Evolutionary conservation across 2,329 filamentous ascomycete genomes (phyloP).

Genomic region (Pseudogymnoascus sp.): DNA sequence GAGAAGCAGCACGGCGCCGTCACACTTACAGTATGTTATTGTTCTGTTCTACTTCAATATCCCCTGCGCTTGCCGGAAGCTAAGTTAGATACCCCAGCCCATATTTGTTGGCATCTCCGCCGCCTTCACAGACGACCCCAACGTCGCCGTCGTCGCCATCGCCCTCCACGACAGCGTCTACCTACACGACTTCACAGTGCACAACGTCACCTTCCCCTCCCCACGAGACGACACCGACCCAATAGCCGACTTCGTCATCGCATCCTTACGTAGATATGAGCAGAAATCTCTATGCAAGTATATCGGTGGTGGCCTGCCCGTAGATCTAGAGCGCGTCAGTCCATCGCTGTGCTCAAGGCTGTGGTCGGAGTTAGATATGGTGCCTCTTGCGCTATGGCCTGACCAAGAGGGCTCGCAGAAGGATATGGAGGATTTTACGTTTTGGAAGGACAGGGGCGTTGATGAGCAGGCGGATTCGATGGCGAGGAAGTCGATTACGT

Average conservation of each 20-base stretch:
- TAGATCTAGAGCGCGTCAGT: constrained; percentile 49
- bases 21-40: background rate
- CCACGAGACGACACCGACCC: constrained; percentile 34
- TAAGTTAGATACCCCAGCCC: constrained; percentile 31
- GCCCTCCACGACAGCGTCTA: constrained; percentile 69
- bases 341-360: constrained; percentile 61
- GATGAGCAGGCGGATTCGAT: constrained; percentile 79
- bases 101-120: constrained; percentile 57
- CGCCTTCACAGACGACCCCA: constrained; percentile 39
- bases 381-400: constrained; percentile 57
- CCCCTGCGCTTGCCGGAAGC: background rate
- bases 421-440: constrained; percentile 29
- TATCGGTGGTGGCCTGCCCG: constrained; percentile 62
- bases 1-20: background rate
- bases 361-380: constrained; percentile 69
- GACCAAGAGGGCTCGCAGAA: constrained; percentile 28
- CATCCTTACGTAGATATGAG: constrained; percentile 50
- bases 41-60: background rate
- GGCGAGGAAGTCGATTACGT: constrained; percentile 71
- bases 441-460: constrained; percentile 51
- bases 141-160: constrained; percentile 50
- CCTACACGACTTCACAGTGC: constrained; percentile 62
- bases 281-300: constrained; percentile 64
- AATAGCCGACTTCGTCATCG: constrained; percentile 53
- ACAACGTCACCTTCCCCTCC: constrained; percentile 42